A percentile compares a stretch with the other conserved stretches of the same genome.
Conservation (phyloP, 169 alveolate species). For the Prorocentrum cordatum region DNA sequence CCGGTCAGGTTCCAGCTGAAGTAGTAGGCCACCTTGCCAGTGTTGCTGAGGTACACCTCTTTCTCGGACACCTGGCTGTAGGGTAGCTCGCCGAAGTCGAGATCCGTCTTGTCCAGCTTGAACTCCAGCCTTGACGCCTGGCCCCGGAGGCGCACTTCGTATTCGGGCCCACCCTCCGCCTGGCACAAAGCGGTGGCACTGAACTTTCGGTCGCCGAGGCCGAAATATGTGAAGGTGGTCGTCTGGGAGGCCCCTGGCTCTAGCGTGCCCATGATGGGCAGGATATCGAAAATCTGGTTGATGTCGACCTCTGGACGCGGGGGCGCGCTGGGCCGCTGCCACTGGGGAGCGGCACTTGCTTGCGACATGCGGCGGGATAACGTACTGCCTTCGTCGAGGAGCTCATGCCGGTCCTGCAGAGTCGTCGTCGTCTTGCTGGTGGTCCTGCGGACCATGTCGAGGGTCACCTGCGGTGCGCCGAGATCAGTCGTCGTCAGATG, state of each 20-base stretch:
- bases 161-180: conserved; percentile 91
- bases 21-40: conserved; percentile 81
- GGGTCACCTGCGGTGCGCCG: too few species aligned
- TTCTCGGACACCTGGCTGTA: conserved; percentile 36
- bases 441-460: too few species aligned
- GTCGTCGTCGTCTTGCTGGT: too few species aligned
- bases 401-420: too few species aligned
- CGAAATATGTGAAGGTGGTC: conserved; percentile 83
- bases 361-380: not conserved
- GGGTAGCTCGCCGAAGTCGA: conserved; percentile 47
- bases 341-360: too few species aligned
- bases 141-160: conserved; percentile 84
- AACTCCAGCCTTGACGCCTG: conserved; percentile 70
- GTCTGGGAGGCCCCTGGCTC: conserved; percentile 78
- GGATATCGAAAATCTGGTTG: conserved; percentile 84
- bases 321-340: too few species aligned
- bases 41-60: conserved; percentile 17
- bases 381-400: not conserved
- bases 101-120: conserved; percentile 55
- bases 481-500: too few species aligned
- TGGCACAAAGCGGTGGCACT: conserved; percentile 84
- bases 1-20: conserved; percentile 80
- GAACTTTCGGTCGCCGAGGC: conserved; percentile 81
- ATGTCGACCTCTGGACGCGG: too few species aligned
- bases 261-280: conserved; percentile 86